Percentiles rank a stretch among this genome's conserved stretches.
phyloP scores from a whole-genome alignment of 129 eudicot genomes.

The Tanacetum coccineum region DNA sequence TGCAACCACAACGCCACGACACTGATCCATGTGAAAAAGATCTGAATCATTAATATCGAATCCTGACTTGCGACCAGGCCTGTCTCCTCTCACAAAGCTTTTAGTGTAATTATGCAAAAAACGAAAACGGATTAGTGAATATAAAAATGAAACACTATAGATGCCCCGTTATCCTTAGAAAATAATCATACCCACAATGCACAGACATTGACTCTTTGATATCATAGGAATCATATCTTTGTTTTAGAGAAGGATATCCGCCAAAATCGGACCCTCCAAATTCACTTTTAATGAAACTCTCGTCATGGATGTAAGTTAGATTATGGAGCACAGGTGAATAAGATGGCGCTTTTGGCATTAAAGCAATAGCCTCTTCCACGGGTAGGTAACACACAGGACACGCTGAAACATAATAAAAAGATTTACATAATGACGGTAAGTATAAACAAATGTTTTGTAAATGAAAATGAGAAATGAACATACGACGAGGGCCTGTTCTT shows the following conservation, averaged over 20 bases:
- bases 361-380: constrained; percentile 53
- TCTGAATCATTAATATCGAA: constrained; percentile 66
- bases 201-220: constrained; percentile 64
- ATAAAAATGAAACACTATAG: neutral
- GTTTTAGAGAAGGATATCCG: constrained; percentile 67
- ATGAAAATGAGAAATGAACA: neutral
- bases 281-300: constrained; percentile 52
- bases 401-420: constrained; percentile 38
- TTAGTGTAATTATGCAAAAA: constrained; percentile 12
- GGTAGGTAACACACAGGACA: constrained; percentile 85
- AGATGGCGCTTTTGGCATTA: constrained; percentile 68
- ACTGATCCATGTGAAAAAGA: constrained; percentile 64
- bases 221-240: constrained; percentile 65
- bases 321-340: constrained; percentile 59
- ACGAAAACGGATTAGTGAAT: neutral
- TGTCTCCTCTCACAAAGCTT: constrained; percentile 73
- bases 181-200: constrained; percentile 61
- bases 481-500: constrained; percentile 70
- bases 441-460: neutral
- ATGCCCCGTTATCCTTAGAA: constrained; percentile 2
- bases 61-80: constrained; percentile 72
- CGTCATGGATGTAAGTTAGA: constrained; percentile 64
- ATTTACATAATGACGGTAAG: neutral
- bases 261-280: constrained; percentile 87
- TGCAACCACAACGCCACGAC: constrained; percentile 78